Evolutionary conservation across 345 rosid species (phyloP).

Genomic region (Moricandia moricandioides): DNA sequence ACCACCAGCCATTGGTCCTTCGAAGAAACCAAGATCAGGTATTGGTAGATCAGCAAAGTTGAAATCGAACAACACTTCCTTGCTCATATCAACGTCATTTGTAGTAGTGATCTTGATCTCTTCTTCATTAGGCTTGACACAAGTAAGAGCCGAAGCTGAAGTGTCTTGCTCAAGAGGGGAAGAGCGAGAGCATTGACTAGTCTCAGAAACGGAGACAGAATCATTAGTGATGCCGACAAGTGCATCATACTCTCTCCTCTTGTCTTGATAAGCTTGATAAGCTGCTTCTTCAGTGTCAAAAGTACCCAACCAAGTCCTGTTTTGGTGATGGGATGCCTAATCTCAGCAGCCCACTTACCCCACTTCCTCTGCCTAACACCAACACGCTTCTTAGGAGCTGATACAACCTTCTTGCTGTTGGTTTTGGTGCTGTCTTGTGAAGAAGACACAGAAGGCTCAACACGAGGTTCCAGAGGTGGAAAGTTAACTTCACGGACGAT

Average conservation of each 20-base stretch:
- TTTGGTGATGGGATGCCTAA: constrained; percentile 62
- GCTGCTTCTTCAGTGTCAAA: constrained; percentile 80
- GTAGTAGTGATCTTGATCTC: neutral
- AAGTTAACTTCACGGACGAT: constrained; percentile 56
- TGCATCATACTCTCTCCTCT: constrained; percentile 63
- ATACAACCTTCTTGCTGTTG: constrained; percentile 24
- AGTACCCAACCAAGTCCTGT: constrained; percentile 89
- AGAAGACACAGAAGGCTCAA: constrained; percentile 42
- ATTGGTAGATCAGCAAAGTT: constrained; percentile 44
- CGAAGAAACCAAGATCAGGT: constrained; percentile 46
- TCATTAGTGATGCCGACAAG: neutral
- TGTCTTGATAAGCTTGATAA: constrained; percentile 61
- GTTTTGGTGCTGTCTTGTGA: constrained; percentile 61
- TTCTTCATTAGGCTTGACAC: neutral
- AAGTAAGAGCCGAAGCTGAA: constrained; percentile 31
- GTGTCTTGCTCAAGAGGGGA: constrained; percentile 58
- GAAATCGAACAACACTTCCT: constrained; percentile 23
- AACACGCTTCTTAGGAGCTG: constrained; percentile 36
- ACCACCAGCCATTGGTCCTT: constrained; percentile 41
- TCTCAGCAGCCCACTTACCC: constrained; percentile 99
- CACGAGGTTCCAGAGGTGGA: constrained; percentile 22
- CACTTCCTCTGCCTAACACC: constrained; percentile 95
- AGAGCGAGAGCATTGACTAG: constrained; percentile 52
- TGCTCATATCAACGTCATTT: neutral
- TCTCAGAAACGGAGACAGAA: constrained; percentile 32